These are phyloP conservation scores for Pterula multifida DNA, from an alignment of 1,284 basidiomycete species.

Conservation along the genomic window DNA sequence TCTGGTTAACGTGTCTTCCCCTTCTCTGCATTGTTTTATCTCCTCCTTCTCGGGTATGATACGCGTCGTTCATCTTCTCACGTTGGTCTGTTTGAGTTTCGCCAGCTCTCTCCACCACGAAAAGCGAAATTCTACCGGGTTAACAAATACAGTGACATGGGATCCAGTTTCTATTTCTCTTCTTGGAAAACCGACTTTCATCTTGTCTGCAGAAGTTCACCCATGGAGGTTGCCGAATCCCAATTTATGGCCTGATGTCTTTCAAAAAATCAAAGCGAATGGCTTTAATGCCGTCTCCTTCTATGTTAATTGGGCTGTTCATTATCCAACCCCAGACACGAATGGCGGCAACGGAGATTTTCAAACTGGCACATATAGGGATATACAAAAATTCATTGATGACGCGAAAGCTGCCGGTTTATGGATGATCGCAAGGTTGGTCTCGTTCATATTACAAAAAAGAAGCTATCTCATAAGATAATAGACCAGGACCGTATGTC, in stretches of 20 bases:
- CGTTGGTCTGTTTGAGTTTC: not conserved
- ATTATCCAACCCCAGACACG: slow-evolving; percentile 34
- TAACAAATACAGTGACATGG: slow-evolving; percentile 39
- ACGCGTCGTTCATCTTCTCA: not conserved
- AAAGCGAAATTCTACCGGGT: slow-evolving; percentile 23
- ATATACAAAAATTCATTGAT: slow-evolving; percentile 40
- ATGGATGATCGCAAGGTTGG: slow-evolving; percentile 38
- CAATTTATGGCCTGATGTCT: slow-evolving; percentile 41
- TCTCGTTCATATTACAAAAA: not conserved
- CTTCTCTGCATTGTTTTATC: too few relatives aligned
- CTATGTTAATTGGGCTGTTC: slow-evolving; percentile 36
- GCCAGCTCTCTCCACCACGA: not conserved
- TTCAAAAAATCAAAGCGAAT: slow-evolving; percentile 46
- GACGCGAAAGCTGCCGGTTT: slow-evolving; percentile 37
- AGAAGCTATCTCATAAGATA: slow-evolving; percentile 4
- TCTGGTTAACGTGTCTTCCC: too few relatives aligned
- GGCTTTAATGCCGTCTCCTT: slow-evolving; percentile 49
- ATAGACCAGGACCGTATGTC: slow-evolving; percentile 38
- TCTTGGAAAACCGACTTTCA: slow-evolving; percentile 34
- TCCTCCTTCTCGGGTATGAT: not conserved
- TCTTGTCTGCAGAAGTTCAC: slow-evolving; percentile 37
- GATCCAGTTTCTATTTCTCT: slow-evolving; percentile 38
- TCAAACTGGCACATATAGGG: slow-evolving; percentile 31
- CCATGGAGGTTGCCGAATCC: slow-evolving; percentile 37
- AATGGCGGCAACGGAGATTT: slow-evolving; percentile 37